Conservation (phyloP, 768 basidiomycete species). For the Leccinellum luteum region DNA sequence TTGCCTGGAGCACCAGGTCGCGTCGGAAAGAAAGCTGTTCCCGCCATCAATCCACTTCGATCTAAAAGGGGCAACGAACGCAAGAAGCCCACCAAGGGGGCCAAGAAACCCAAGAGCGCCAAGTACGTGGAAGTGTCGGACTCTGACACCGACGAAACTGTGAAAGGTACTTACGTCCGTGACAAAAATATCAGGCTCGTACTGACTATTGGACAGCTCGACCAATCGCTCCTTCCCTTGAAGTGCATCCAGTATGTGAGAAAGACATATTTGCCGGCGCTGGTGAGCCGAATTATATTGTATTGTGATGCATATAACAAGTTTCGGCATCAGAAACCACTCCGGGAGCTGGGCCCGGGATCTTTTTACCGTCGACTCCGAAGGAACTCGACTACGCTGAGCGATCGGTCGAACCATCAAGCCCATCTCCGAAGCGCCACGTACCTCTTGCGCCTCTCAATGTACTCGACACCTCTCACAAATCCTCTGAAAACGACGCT, state of each 20-base stretch:
- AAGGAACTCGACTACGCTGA: neutral
- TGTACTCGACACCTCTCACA: neutral
- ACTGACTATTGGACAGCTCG: too few relatives aligned
- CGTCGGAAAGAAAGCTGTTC: neutral
- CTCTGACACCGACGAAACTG: neutral
- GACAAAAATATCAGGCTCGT: too few relatives aligned
- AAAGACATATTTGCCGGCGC: neutral
- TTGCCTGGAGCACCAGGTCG: neutral
- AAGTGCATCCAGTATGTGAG: too few relatives aligned
- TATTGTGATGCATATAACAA: neutral
- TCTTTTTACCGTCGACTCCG: neutral
- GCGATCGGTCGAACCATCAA: neutral
- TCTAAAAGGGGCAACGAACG: neutral
- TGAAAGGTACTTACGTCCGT: neutral
- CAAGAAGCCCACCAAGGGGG: neutral
- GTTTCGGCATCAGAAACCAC: neutral
- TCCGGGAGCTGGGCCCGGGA: neutral
- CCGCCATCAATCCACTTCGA: neutral
- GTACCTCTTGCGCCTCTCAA: neutral
- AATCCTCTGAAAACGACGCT: neutral
- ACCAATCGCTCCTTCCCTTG: too few relatives aligned
- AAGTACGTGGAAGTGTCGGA: neutral
- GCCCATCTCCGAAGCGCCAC: neutral
- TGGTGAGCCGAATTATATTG: neutral
- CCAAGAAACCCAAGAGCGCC: neutral